Evolutionary conservation across 2,329 filamentous ascomycete species (phyloP).

Genomic region (Sphaerulina populicola): DNA sequence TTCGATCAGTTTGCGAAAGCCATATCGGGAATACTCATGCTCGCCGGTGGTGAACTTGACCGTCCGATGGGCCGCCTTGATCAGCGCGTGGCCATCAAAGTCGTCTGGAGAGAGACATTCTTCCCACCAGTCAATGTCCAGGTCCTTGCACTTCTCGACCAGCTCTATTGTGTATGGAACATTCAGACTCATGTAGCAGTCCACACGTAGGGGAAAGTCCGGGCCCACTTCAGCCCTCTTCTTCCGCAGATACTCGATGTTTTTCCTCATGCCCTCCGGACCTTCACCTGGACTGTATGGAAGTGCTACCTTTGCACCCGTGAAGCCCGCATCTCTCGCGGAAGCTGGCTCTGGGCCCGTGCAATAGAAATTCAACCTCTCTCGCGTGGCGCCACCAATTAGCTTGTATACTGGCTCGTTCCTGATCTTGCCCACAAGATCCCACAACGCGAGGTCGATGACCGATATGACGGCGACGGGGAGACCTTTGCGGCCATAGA

Average conservation of each 20-base stretch:
- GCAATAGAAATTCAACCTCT: constrained; percentile 85
- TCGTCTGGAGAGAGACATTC: constrained; percentile 88
- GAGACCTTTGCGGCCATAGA: constrained; percentile 89
- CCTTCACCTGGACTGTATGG: constrained; percentile 87
- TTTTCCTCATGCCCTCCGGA: constrained; percentile 71
- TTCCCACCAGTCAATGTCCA: constrained; percentile 96
- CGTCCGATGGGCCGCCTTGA: constrained; percentile 83
- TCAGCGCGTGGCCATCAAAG: constrained; percentile 77
- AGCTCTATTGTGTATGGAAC: constrained; percentile 89
- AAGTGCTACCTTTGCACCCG: constrained; percentile 80
- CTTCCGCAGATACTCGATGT: constrained; percentile 77
- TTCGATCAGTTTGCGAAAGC: constrained; percentile 89
- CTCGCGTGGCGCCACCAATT: constrained; percentile 81
- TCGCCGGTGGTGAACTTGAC: constrained; percentile 94
- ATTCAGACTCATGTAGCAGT: constrained; percentile 95
- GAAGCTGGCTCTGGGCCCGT: constrained; percentile 76
- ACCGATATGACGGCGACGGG: constrained; percentile 87
- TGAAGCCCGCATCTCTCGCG: constrained; percentile 80
- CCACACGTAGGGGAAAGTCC: constrained; percentile 87
- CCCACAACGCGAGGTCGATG: constrained; percentile 88
- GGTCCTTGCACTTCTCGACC: constrained; percentile 69
- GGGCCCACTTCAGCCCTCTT: constrained; percentile 78
- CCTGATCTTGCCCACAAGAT: constrained; percentile 80
- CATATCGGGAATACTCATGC: constrained; percentile 89
- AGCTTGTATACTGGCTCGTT: constrained; percentile 91